Evolutionary conservation across 805 yeast genomes (phyloP).

Genomic region (Saturnispora kantuleensis): DNA sequence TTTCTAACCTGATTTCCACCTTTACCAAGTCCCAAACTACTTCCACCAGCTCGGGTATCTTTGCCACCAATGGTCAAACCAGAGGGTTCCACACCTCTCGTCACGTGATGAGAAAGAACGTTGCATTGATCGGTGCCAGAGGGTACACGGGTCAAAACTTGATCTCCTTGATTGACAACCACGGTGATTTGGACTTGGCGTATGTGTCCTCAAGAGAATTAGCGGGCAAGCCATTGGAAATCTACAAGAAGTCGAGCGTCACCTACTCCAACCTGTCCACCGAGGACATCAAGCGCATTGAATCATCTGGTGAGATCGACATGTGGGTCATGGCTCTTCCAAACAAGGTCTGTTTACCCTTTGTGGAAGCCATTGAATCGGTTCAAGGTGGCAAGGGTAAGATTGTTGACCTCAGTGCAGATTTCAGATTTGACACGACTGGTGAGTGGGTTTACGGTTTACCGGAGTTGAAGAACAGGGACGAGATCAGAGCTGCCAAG

Average conservation of each 20-base stretch:
- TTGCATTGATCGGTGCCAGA: constrained; percentile 96
- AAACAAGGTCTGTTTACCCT: constrained; percentile 89
- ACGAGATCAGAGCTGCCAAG: constrained; percentile 54
- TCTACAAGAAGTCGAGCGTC: constrained; percentile 74
- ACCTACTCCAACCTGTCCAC: constrained; percentile 77
- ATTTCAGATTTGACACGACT: constrained; percentile 83
- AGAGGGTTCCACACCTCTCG: constrained; percentile 22
- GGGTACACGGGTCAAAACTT: constrained; percentile 95
- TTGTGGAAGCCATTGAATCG: constrained; percentile 69
- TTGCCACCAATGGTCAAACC: constrained; percentile 31
- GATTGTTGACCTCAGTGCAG: constrained; percentile 90
- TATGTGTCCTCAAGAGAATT: constrained; percentile 96
- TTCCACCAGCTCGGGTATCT: constrained; percentile 33
- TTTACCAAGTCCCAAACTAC: constrained; percentile 28
- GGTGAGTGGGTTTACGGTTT: constrained; percentile 91
- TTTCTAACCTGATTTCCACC: constrained; percentile 51
- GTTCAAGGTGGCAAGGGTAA: constrained; percentile 57
- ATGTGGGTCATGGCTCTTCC: constrained; percentile 99
- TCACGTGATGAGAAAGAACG: constrained; percentile 28
- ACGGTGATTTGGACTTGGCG: constrained; percentile 77
- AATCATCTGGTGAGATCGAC: constrained; percentile 69
- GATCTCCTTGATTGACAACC: constrained; percentile 75
- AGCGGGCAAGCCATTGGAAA: constrained; percentile 75
- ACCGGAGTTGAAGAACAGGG: constrained; percentile 79
- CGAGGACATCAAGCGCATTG: constrained; percentile 76